Conservation (phyloP, 2,329 filamentous ascomycete genomes). For the Emergomyces pasteurianus region DNA sequence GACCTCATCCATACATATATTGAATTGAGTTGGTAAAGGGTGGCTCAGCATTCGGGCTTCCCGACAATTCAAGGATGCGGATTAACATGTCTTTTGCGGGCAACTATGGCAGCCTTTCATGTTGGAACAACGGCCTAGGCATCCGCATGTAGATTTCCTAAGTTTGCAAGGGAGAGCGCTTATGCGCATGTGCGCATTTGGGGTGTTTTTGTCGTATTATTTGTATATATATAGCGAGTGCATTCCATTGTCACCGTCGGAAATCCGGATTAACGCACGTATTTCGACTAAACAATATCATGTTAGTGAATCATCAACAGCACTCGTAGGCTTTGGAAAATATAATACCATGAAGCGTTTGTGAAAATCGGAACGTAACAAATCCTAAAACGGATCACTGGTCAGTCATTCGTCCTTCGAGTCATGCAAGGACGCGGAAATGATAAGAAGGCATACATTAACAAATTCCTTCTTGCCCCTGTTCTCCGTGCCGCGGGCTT, state of each 20-base stretch:
- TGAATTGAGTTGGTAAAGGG: not conserved
- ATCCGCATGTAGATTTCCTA: not conserved
- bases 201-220: not conserved
- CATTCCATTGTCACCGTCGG: not conserved
- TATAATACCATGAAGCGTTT: slow-evolving; percentile 70
- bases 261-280: not conserved
- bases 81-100: not conserved
- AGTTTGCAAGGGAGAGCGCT: too few species aligned
- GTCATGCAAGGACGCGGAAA: not conserved
- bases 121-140: too few species aligned
- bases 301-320: not conserved
- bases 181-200: not conserved
- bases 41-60: not conserved
- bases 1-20: not conserved
- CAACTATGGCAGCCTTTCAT: not conserved
- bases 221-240: not conserved
- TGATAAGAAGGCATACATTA: slow-evolving; percentile 50
- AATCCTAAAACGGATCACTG: slow-evolving; percentile 45
- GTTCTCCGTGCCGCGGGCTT: slow-evolving; percentile 87
- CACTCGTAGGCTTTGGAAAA: not conserved
- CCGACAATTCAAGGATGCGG: not conserved
- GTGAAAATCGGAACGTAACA: slow-evolving; percentile 92
- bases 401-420: slow-evolving; percentile 5
- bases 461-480: slow-evolving; percentile 92
- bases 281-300: not conserved